Evolutionary conservation across 1,139 yeast genomes (phyloP).

Genomic region (Kodamaea ohmeri): DNA sequence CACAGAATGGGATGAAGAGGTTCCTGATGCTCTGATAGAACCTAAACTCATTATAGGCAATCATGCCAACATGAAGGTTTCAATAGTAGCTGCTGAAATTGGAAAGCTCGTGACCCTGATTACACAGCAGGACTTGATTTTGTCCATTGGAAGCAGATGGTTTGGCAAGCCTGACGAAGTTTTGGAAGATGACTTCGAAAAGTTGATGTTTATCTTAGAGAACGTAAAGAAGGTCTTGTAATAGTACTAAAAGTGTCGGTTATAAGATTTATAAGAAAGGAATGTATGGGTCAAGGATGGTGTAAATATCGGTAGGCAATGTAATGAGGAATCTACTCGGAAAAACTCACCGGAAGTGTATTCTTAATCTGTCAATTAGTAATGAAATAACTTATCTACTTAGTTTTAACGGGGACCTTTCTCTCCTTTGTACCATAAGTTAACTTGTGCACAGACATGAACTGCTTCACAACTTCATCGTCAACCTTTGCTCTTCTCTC

Average conservation of each 20-base stretch:
- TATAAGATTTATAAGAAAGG: too few species aligned
- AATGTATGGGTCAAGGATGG: too few species aligned
- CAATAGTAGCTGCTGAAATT: conserved; percentile 43
- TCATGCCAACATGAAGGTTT: conserved; percentile 39
- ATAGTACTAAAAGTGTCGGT: not conserved
- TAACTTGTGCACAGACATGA: conserved; percentile 84
- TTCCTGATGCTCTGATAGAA: conserved; percentile 33
- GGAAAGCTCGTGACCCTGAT: conserved; percentile 34
- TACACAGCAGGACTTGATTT: conserved; percentile 33
- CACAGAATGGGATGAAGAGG: conserved; percentile 12
- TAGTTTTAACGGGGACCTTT: conserved; percentile 57
- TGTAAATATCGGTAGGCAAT: too few species aligned
- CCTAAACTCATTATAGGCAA: conserved; percentile 42
- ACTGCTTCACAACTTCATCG: conserved; percentile 62
- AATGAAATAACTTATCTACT: not conserved
- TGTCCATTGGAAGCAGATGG: conserved; percentile 44
- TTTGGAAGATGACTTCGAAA: conserved; percentile 37
- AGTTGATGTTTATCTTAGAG: conserved; percentile 39
- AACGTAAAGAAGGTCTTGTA: conserved; percentile 24
- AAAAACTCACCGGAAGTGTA: too few species aligned
- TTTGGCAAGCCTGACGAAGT: conserved; percentile 41
- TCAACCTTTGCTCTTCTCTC: conserved; percentile 66
- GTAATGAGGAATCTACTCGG: too few species aligned
- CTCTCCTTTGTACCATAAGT: conserved; percentile 67
- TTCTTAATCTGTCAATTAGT: too few species aligned